Base-by-base conservation (phyloP, 345 rosid genomes). In the Gynandropsis gynandra region DNA sequence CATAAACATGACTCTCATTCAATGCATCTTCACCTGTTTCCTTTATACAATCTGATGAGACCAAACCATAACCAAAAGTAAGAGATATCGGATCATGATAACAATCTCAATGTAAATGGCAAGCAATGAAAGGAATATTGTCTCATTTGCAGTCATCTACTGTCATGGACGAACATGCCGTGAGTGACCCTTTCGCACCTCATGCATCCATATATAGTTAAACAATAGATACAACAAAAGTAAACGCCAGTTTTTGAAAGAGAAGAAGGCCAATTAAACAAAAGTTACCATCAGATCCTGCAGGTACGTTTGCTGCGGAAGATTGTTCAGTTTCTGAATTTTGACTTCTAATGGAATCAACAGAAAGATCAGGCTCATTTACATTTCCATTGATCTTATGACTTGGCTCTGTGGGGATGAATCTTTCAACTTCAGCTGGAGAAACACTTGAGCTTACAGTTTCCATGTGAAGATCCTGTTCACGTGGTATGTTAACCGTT, bases 201-300 rank as follows among this genome's bases (percentile, higher is more conserved):
- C 29, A 24, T 24, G 29, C 4, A 24, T 24, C 29, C 29, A 24
- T 24, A 24, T 24, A 24, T 5, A 24, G 29, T 24, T 24, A 24
- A 24, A 24, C 5, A 24, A 24, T 24, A 2, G 29, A 24, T 24
- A 5, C 29, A n/a, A n/a, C 29, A 24, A 24, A 24, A 5, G 4
- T 2, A 24, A 24, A 24, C 2, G 5, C 29, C 13, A 4, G 33
- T 27, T 24, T 1, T 10, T 9, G 11, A 11, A 49, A 10, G 9
- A 47, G 10, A 35, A 27, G 32, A 7, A 24, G 29, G 29, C 2
- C 29, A 4, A 6, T 40, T 24, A 51, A 18, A 31, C 15, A 38
- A 35, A 38, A 53, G 21, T 35, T 66, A 66, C 70, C 70, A 66
- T 41, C 47, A 52, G 61, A 47, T 16, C n/a, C 50, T 67, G 49